Conservation (phyloP, 208 protist genomes). For the Wallacemonas rigidus region DNA sequence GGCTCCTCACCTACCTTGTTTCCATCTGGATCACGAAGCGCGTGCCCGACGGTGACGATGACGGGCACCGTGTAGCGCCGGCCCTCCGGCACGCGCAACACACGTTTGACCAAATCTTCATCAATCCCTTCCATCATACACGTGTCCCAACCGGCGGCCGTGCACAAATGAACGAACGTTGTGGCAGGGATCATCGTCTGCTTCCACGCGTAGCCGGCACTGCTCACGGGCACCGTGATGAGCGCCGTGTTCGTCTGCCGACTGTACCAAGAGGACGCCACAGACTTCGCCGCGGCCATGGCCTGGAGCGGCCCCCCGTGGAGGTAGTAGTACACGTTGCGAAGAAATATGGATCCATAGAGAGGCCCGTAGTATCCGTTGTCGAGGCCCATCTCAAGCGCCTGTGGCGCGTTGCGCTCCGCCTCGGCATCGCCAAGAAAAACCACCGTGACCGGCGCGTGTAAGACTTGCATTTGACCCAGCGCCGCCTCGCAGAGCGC, state of each 20-base stretch:
- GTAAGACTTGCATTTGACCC: constrained; percentile 65
- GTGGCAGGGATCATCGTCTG: constrained; percentile 85
- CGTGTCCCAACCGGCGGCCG: constrained; percentile 65
- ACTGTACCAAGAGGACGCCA: constrained; percentile 62
- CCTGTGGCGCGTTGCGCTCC: constrained; percentile 60
- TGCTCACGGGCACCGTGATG: constrained; percentile 65
- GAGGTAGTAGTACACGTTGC: constrained; percentile 74
- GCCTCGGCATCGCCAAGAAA: constrained; percentile 78
- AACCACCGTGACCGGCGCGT: constrained; percentile 70
- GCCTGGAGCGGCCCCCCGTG: constrained; percentile 58
- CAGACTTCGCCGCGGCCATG: constrained; percentile 56
- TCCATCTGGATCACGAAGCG: constrained; percentile 17
- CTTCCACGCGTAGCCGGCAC: constrained; percentile 86
- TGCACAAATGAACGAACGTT: constrained; percentile 70
- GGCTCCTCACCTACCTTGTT: constrained; percentile 23
- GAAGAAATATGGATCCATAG: constrained; percentile 57
- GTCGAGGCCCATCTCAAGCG: constrained; percentile 65
- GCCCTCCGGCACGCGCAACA: constrained; percentile 58
- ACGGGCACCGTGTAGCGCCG: constrained; percentile 76
- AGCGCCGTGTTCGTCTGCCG: constrained; percentile 49
- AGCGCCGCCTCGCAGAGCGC: constrained; percentile 59
- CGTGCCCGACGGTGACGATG: constrained; percentile 77
- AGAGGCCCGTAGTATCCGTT: constrained; percentile 47
- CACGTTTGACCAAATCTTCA: constrained; percentile 62
- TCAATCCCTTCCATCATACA: constrained; percentile 89